Conservation (phyloP, 1,284 basidiomycete genomes). For the Chalciporus piperatoides region DNA sequence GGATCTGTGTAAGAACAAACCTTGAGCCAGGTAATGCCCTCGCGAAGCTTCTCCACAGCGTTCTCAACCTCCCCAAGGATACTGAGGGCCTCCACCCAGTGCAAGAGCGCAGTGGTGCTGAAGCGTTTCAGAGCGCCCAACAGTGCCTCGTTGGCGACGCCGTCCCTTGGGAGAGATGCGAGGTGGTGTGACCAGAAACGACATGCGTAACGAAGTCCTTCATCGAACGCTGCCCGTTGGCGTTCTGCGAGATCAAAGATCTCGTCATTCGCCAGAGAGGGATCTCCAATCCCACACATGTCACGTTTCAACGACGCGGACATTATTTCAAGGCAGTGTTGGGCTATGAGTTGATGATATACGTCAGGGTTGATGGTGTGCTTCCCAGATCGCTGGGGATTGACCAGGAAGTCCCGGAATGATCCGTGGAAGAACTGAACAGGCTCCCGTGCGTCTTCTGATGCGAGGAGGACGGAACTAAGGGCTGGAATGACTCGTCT, state of each 20-base stretch:
- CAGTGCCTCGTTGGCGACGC: conserved; percentile 4
- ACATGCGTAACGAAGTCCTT: conserved; percentile 23
- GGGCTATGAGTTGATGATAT: conserved; percentile 20
- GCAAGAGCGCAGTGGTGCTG: conserved; percentile 17
- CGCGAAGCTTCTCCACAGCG: conserved; percentile 21
- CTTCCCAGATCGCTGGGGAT: conserved; percentile 15
- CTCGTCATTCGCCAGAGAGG: conserved; percentile 20
- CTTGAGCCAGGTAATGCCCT: conserved; percentile 21
- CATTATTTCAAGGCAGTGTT: conserved; percentile 21
- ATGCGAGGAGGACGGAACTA: conserved; percentile 18
- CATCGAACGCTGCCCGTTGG: conserved; percentile 13
- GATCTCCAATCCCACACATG: conserved; percentile 22
- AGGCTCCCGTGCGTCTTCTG: conserved; percentile 19
- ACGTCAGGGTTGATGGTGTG: conserved; percentile 15
- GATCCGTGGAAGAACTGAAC: conserved; percentile 26
- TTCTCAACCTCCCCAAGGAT: conserved; percentile 21
- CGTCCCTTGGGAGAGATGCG: conserved; percentile 11
- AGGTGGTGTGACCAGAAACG: conserved; percentile 25
- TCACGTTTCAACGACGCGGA: conserved; percentile 21
- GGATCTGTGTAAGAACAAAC: conserved; percentile 5
- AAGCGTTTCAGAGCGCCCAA: conserved; percentile 10
- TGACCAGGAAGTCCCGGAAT: conserved; percentile 22
- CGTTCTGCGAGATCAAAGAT: conserved; percentile 20
- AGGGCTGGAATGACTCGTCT: conserved; percentile 6
- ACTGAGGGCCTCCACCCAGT: conserved; percentile 24